These are phyloP conservation scores for Nakazawaea holstii DNA, from an alignment of 805 yeast species.

Conservation along the genomic window DNA sequence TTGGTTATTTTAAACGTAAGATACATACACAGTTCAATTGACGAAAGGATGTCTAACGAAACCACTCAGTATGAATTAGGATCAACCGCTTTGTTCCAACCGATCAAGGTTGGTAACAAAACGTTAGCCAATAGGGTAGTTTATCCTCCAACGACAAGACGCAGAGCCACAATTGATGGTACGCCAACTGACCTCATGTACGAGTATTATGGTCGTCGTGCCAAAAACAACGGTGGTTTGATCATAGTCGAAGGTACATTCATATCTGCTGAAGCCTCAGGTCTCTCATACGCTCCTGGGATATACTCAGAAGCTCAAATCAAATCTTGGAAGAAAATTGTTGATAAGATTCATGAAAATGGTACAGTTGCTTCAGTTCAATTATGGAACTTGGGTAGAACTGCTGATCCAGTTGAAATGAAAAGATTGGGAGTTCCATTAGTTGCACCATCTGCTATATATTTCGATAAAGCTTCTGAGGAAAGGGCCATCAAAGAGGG, in stretches of 20 bases:
- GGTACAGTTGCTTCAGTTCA: slow-evolving; percentile 36
- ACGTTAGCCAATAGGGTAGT: slow-evolving; percentile 32
- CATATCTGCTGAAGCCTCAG: slow-evolving; percentile 13
- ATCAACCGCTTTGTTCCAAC: slow-evolving; percentile 30
- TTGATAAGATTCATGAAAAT: slow-evolving; percentile 41
- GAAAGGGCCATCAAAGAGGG: slow-evolving; percentile 3
- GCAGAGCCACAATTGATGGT: slow-evolving; percentile 23
- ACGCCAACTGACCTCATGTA: slow-evolving; percentile 34
- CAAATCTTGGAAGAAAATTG: slow-evolving; percentile 27
- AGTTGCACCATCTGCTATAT: slow-evolving; percentile 38
- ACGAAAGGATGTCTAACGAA: neutral
- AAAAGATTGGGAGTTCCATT: slow-evolving; percentile 34
- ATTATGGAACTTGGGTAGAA: slow-evolving; percentile 37
- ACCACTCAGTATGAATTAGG: slow-evolving; percentile 1
- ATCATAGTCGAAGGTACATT: slow-evolving; percentile 24
- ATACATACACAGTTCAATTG: no score
- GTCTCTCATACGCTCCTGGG: slow-evolving; percentile 33
- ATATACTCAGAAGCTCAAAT: slow-evolving; percentile 44
- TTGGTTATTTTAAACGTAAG: no score
- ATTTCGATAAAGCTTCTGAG: slow-evolving; percentile 17
- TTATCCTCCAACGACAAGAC: slow-evolving; percentile 13
- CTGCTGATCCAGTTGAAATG: slow-evolving; percentile 21
- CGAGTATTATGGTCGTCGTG: slow-evolving; percentile 47
- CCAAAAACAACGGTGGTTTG: slow-evolving; percentile 42
- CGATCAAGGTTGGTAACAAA: slow-evolving; percentile 36